Evolutionary conservation across 2,329 filamentous ascomycete species (phyloP).

Genomic region (Nemania serpens): DNA sequence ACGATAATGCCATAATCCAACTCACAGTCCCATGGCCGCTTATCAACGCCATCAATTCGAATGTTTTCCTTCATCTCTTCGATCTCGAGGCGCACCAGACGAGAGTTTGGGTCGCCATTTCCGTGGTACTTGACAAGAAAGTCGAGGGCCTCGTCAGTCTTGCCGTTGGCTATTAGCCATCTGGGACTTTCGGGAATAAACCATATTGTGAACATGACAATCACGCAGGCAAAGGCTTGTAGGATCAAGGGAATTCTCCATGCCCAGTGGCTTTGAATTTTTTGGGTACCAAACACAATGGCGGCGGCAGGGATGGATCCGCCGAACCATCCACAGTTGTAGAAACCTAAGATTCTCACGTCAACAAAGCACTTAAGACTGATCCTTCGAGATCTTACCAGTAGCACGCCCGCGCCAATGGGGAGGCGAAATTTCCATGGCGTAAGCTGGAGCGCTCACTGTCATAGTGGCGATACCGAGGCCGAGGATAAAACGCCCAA

Average conservation of each 20-base stretch:
- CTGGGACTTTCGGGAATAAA: conserved; percentile 50
- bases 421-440: conserved; percentile 53
- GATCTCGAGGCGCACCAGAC: conserved; percentile 47
- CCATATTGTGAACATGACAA: conserved; percentile 46
- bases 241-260: conserved; percentile 57
- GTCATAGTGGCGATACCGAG: conserved; percentile 54
- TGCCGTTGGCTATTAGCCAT: conserved; percentile 48
- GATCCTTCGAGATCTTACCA: conserved; percentile 34
- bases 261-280: conserved; percentile 50
- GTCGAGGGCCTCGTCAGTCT: conserved; percentile 46
- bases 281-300: conserved; percentile 53
- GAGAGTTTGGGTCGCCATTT: conserved; percentile 46
- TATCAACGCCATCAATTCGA: conserved; percentile 51
- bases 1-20: conserved; percentile 1
- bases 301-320: conserved; percentile 56
- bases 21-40: conserved; percentile 53
- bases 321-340: conserved; percentile 60
- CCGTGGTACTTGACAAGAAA: conserved; percentile 51
- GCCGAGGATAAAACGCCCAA: conserved; percentile 54
- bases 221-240: conserved; percentile 50
- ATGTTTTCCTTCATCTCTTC: conserved; percentile 52
- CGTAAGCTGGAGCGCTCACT: conserved; percentile 53
- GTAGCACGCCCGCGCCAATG: conserved; percentile 56
- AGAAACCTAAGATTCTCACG: conserved; percentile 44
- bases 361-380: conserved; percentile 4